phyloP scores from a whole-genome alignment of 73 alveolate species.

The Paraurostyla sp. region DNA sequence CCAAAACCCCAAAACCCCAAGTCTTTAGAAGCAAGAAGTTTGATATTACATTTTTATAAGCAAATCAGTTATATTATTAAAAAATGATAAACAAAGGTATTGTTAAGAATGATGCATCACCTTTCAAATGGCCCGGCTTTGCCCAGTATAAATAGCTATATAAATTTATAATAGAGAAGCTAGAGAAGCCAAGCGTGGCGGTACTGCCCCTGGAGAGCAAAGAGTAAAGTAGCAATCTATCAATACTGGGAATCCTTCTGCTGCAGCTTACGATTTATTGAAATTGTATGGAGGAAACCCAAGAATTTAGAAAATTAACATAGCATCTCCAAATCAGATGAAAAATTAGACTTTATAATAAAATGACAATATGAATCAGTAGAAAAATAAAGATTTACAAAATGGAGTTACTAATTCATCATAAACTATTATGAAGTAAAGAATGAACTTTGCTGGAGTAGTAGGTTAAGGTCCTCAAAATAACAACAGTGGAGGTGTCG shows the following conservation, averaged over 20 bases:
- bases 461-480: too few relatives aligned
- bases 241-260: neutral
- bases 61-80: constrained; percentile 42
- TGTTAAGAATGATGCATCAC: constrained; percentile 47
- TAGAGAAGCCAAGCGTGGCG: constrained; percentile 61
- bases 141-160: neutral
- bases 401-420: neutral
- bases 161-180: neutral
- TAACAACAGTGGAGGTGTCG: too few relatives aligned
- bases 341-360: neutral
- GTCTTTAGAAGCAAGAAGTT: too few relatives aligned
- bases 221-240: neutral
- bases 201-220: constrained; percentile 57
- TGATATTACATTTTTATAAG: too few relatives aligned
- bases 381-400: too few relatives aligned
- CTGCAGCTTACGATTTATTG: constrained; percentile 7
- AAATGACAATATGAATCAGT: too few relatives aligned
- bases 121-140: constrained; percentile 9
- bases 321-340: constrained; percentile 33
- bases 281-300: constrained; percentile 51
- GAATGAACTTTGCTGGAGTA: constrained; percentile 47
- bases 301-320: constrained; percentile 33
- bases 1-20: too few relatives aligned
- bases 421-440: neutral
- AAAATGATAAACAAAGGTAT: constrained; percentile 49